These are phyloP conservation scores for Citrullus colocynthis DNA, from an alignment of 306 rosid genomes.

Conservation along the genomic window DNA sequence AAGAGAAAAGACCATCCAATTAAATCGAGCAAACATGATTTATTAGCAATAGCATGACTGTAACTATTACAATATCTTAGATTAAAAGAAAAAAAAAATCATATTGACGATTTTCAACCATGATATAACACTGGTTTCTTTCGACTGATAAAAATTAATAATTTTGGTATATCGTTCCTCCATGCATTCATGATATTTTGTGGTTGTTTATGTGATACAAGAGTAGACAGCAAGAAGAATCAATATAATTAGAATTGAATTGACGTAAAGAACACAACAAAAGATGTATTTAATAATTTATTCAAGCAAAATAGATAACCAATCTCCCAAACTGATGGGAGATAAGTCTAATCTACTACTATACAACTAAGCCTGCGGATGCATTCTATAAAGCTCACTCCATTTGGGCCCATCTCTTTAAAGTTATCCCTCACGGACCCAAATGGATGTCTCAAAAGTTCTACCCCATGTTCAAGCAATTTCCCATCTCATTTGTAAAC, in stretches of 20 bases:
- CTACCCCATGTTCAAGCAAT: background rate
- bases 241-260: background rate
- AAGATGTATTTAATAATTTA: background rate
- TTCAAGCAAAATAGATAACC: background rate
- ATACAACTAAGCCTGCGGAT: background rate
- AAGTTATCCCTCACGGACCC: background rate
- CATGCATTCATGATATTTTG: background rate
- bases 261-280: background rate
- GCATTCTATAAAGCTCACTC: background rate
- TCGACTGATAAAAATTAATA: background rate
- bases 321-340: background rate
- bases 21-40: background rate
- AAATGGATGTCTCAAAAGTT: background rate
- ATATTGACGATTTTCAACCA: background rate
- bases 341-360: background rate
- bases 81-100: background rate
- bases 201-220: background rate
- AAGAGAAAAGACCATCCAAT: background rate
- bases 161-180: background rate
- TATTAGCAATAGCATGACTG: background rate
- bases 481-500: background rate
- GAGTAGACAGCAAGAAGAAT: background rate
- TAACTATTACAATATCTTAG: background rate
- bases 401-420: background rate
- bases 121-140: background rate